Evolutionary conservation across 352 stramenopile genomes (phyloP), one percentile per base, ranked within the genome.

Genomic region (Globisporangium nunn): DNA sequence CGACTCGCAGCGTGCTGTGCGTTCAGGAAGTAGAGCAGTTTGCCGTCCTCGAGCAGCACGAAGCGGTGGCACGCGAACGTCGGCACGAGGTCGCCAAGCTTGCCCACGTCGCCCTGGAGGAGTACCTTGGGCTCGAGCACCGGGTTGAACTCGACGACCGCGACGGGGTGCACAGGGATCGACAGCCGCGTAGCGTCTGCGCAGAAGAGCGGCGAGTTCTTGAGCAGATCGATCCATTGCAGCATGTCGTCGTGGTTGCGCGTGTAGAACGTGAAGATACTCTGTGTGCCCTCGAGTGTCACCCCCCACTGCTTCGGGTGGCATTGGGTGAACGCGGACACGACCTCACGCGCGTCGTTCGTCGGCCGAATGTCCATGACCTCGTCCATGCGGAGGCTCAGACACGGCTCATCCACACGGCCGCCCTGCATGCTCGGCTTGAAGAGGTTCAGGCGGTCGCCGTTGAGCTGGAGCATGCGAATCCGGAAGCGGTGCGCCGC

Each of bases 181-280:
- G 83, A 92, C 7, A 89, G 59, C 3, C 80, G 74, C 2, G 68
- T 71, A 3, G 74, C 60, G 44, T 78, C 72, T 10, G 66, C 54
- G 3, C 70, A 81, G 62, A 93, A 95, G 29, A 93, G 62, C 11
- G 81, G 81, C 46, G 73, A 91, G 59, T 95, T 95, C 67, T 95
- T 95, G 23, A 95, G 71, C 54, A 93, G 50, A 64, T 95, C 84
- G 31, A 95, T 63, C 85, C 85, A 95, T 58, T 93, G 80, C 12
- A 77, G 54, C 80, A 93, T 87, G 56, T 95, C 84, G 14, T 87
- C 71, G 18, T 71, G 69, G 54, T 77, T 86, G 37, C 81, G 74
- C 31, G 85, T 88, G 66, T 90, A 93, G 54, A 93, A 95, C 6
- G 83, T 93, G 59, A 93, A 91, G 39, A 95, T 89, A 47, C 71